phyloP scores from a whole-genome alignment of 768 basidiomycete species.

The Pulveroboletus sp. region DNA sequence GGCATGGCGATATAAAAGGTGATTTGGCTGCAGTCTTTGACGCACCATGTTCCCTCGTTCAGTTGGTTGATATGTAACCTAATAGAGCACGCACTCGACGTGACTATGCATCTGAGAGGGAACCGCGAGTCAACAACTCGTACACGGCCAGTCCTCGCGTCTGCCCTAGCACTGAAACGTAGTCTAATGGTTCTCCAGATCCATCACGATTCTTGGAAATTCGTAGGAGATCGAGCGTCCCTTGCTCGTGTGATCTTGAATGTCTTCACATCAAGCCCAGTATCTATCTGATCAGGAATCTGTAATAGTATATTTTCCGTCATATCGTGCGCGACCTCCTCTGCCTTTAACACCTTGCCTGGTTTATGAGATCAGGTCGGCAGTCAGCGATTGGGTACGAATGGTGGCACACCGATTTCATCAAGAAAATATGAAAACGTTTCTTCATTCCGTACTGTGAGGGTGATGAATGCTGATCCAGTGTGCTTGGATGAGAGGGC shows the following conservation, averaged over 20 bases:
- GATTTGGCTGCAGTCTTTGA: constrained; percentile 1
- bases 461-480: constrained; percentile 31
- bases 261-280: constrained; percentile 39
- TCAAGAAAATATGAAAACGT: constrained; percentile 47
- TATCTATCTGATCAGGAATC: constrained; percentile 30
- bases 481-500: constrained; percentile 22
- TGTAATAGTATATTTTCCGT: constrained; percentile 21
- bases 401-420: constrained; percentile 25
- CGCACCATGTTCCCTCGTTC: background rate
- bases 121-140: constrained; percentile 9
- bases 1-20: background rate
- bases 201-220: constrained; percentile 4
- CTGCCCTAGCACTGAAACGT: background rate
- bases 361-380: background rate
- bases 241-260: constrained; percentile 35
- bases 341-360: constrained; percentile 24
- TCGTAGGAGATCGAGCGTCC: constrained; percentile 1
- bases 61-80: constrained; percentile 1
- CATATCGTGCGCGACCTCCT: constrained; percentile 22
- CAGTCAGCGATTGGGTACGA: background rate
- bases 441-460: constrained; percentile 49
- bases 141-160: background rate
- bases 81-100: constrained; percentile 3
- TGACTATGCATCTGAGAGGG: constrained; percentile 5
- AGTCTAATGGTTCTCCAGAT: constrained; percentile 15